Evolutionary conservation across 2,329 filamentous ascomycete genomes (phyloP).

Genomic region (Colletotrichum chlorophyti): DNA sequence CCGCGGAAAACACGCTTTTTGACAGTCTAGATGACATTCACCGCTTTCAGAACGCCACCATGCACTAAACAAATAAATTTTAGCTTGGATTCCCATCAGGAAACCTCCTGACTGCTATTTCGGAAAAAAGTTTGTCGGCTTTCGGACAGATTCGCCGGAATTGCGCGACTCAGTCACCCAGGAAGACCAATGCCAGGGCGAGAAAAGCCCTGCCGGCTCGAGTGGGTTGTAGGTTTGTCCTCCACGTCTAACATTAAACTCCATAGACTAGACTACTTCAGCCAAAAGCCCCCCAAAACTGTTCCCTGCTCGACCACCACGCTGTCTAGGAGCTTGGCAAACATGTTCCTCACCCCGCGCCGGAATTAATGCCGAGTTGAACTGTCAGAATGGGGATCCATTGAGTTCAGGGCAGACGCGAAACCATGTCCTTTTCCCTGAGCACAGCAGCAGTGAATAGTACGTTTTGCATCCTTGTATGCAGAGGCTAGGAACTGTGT

Average conservation of each 20-base stretch:
- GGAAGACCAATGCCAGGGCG: slow-evolving; percentile 6
- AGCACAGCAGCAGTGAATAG: slow-evolving; percentile 44
- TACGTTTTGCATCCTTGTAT: no score
- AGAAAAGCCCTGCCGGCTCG: slow-evolving; percentile 10
- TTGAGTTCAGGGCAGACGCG: slow-evolving; percentile 43
- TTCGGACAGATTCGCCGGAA: not conserved
- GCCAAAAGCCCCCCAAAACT: not conserved
- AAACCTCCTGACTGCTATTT: no score
- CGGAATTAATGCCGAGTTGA: slow-evolving; percentile 36
- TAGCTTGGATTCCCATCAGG: no score
- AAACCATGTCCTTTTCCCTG: slow-evolving; percentile 48
- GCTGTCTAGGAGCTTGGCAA: slow-evolving; percentile 55
- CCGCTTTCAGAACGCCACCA: no score
- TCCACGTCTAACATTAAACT: not conserved
- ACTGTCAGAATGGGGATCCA: slow-evolving; percentile 41
- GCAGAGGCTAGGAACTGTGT: slow-evolving; percentile 2
- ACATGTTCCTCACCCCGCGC: slow-evolving; percentile 31
- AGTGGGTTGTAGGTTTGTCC: slow-evolving; percentile 8
- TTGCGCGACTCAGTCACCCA: slow-evolving; percentile 11
- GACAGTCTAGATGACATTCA: no score
- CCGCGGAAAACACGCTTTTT: no score
- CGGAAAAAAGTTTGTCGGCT: no score
- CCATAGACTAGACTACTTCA: slow-evolving; percentile 1
- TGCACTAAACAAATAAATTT: no score
- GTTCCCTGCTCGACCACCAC: slow-evolving; percentile 5